Base-by-base conservation (phyloP, 345 rosid genomes). In the Pistacia integerrima region DNA sequence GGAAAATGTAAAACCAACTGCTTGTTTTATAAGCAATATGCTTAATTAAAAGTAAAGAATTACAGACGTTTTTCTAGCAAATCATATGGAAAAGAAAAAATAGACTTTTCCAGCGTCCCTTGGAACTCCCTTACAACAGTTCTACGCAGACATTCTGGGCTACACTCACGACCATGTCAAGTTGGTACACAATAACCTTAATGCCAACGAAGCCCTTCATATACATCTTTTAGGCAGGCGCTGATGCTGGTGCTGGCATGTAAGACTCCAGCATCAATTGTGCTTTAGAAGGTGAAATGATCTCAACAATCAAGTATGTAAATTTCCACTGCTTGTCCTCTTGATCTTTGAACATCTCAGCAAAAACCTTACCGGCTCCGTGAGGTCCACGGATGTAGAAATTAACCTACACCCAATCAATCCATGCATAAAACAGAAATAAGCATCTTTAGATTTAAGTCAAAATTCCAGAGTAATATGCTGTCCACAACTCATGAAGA, bases 301-400 rank as follows among this genome's bases (percentile, higher is more conserved):
- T 82, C 83, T 93, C 93, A 17, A 96, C 99, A 67, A 93, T 85
- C 83, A 96, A 82, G 82, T 89, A 92, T 0, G 93, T 91, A 73
- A 88, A 96, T 78, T 88, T 96, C 99, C 97, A 96, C 61, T 96
- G 86, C 82, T 88, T 88, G 76, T 92, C 97, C 57, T 67, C 82
- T 78, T 90, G 90, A 87, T 93, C 99, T 78, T 82, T 93, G 87
- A 96, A 93, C 99, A 93, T 96, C 81, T 91, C 91, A 8, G 97
- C 77, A 71, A 83, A 90, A 60, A 92, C 99, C 78, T 91, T 96
- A 48, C 98, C 99, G 7, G 93, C 91, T 87, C 99, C 98, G 59
- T 96, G 97, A 6, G 99, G 97, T 33, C 99, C 98, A 2, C 98
- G 93, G 60, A 96, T 81, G 76, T 86, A 82, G 85, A 96, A 96